Evolutionary conservation across 176 grass and related monocot species (phyloP), one percentile per base, ranked within the genome.

Genomic region (Stipa capillata): DNA sequence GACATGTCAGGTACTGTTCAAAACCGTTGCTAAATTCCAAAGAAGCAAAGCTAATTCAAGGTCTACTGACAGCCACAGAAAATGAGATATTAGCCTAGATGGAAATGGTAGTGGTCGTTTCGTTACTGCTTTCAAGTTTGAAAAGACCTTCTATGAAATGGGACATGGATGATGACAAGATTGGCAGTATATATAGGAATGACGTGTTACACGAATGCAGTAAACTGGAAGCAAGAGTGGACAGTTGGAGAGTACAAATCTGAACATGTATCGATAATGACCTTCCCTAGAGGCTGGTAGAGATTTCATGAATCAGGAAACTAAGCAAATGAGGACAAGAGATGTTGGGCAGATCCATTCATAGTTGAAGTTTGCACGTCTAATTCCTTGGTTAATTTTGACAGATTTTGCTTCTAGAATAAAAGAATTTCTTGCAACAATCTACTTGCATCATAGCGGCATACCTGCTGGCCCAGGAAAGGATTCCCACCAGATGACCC

Each of bases 381-480:
- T 34, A 73, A 8, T 68, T 74, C 29, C 32, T 28, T 13, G 5
- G 17, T 31, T 51, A 11, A 56, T 34, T 41, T 42, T 20, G 21
- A n/a, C 25, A 79, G 27, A 55, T 27, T 34, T 4, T 33, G 16
- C 17, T 84, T 73, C 11, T 6, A 51, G 9, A 35, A 2, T 40
- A 44, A 59, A 85, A 71, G 32, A 6, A 47, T 25, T 4, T 32
- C 28, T 39, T 52, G 62, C 56, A 54, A 78, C 17, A 4, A 29
- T 34, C 35, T 58, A 69, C 28, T 48, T 45, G 7, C 28, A 23
- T 48, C 57, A 16, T 7, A 72, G 1, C 23, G 18, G 21, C 44
- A 64, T 92, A 98, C 95, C 95, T 98, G 96, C 79, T 99, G 96
- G 27, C 96, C 96, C 82, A 99, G 77, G 81, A 98, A 98, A 73